Evolutionary conservation across 1,139 yeast species (phyloP), one percentile per base, ranked within the genome.

Genomic region (Meyerozyma smithsonii): DNA sequence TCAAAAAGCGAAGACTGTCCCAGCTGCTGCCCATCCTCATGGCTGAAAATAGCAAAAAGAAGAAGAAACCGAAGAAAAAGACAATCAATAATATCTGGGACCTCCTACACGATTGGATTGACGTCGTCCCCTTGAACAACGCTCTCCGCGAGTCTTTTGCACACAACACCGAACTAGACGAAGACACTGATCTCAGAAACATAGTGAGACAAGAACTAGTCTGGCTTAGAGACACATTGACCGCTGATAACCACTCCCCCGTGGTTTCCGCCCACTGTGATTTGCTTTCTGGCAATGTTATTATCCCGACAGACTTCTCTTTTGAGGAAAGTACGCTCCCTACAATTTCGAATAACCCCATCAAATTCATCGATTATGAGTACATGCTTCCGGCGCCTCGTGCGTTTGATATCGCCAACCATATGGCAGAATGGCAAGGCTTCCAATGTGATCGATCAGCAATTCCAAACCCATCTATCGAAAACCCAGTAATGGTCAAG

Each of bases 401-500:
- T 42, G 92, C 87, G 0, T 85, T 84, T 56, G 95, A 85, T 55
- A 78, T 85, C 17, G 88, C 94, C n/a, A 85, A 85, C 55, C 94
- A 85, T 59, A 79, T 85, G 50, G 82, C 84, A 56, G 95, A 85
- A 60, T 85, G 92, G 92, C 94, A 85, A 55, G 95, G 95, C 1
- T 84, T 83, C 50, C 79, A 81, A 46, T 85, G 94, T 58, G 78
- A 80, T 46, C 69, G 76, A 18, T 61, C 69, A 10, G 74, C 76
- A 6, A 81, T 84, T 30, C 90, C 88, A 0, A 57, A 58, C 8
- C 84, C 86, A 1, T 41, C 61, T 0, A 47, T 46, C 5, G 42
- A 55, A 3, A 79, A 81, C 47, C 64, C 65, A 0, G 62, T 69
- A 2, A 58, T 84, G 52, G 64, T 76, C 2, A 59, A 59, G 32